These are phyloP conservation scores for Lactarius sp. DNA, from an alignment of 768 basidiomycete genomes.

Conservation along the genomic window DNA sequence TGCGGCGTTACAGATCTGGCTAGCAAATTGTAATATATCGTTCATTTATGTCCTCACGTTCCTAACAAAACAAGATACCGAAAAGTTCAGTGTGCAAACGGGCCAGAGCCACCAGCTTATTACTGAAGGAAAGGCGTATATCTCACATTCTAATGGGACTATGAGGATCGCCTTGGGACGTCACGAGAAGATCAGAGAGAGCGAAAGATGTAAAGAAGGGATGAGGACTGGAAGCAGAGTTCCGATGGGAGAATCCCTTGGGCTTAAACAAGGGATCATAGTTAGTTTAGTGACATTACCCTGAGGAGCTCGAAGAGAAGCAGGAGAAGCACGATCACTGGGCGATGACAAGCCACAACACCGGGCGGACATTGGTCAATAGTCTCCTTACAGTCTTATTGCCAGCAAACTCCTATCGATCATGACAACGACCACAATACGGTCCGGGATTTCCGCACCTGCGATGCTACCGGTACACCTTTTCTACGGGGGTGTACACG, in stretches of 20 bases:
- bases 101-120: too few relatives aligned
- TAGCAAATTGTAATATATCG: constrained; percentile 12
- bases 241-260: constrained; percentile 5
- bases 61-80: neutral
- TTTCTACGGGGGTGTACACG: too few relatives aligned
- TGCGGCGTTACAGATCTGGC: constrained; percentile 6
- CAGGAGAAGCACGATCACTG: neutral
- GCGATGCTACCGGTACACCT: neutral
- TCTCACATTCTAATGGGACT: neutral
- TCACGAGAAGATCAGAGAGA: constrained; percentile 1
- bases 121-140: too few relatives aligned
- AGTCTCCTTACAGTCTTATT: too few relatives aligned
- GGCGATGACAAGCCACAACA: neutral
- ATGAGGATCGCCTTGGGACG: constrained; percentile 17
- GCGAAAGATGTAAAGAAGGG: neutral
- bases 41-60: neutral
- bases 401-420: neutral
- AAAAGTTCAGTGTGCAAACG: neutral
- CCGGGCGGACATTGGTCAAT: too few relatives aligned
- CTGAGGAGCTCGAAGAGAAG: constrained; percentile 18
- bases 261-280: neutral
- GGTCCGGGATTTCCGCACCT: neutral
- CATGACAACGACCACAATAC: neutral
- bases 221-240: neutral
- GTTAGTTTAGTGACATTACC: neutral